Evolutionary conservation across 331 rosid genomes (phyloP).

Genomic region (Malus hybrid): DNA sequence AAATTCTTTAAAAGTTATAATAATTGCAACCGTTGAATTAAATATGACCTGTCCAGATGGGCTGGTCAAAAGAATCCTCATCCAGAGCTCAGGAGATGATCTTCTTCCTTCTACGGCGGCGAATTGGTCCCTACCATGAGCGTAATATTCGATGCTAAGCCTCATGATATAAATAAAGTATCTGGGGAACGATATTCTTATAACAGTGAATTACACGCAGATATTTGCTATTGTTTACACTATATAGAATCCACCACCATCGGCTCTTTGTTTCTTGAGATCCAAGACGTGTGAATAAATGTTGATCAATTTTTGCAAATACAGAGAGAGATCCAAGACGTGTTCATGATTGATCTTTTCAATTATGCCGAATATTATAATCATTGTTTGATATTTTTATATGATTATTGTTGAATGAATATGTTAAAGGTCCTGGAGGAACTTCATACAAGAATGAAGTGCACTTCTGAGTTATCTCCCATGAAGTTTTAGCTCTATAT

Average conservation of each 20-base stretch:
- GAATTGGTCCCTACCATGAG: background rate
- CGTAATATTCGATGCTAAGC: background rate
- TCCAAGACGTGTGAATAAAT: background rate
- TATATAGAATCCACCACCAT: background rate
- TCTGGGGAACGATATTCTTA: background rate
- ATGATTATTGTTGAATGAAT: background rate
- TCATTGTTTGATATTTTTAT: background rate
- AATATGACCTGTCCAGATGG: no score
- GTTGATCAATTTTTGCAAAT: background rate
- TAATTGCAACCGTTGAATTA: no score
- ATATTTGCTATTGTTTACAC: background rate
- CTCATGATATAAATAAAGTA: background rate
- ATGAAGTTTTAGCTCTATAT: no score
- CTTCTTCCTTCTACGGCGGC: constrained; percentile 8
- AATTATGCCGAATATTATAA: background rate
- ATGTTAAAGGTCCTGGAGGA: no score
- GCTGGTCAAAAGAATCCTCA: no score
- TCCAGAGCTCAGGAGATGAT: no score
- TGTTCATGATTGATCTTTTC: background rate
- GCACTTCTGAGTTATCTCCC: no score
- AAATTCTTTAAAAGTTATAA: no score
- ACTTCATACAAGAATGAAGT: no score
- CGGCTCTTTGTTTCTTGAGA: background rate
- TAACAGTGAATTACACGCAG: no score
- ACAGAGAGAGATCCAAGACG: background rate